A percentile compares a stretch with the other conserved stretches of the same genome.
phyloP scores from a whole-genome alignment of 1,284 basidiomycete genomes.

The Pseudozyma flocculosa region DNA sequence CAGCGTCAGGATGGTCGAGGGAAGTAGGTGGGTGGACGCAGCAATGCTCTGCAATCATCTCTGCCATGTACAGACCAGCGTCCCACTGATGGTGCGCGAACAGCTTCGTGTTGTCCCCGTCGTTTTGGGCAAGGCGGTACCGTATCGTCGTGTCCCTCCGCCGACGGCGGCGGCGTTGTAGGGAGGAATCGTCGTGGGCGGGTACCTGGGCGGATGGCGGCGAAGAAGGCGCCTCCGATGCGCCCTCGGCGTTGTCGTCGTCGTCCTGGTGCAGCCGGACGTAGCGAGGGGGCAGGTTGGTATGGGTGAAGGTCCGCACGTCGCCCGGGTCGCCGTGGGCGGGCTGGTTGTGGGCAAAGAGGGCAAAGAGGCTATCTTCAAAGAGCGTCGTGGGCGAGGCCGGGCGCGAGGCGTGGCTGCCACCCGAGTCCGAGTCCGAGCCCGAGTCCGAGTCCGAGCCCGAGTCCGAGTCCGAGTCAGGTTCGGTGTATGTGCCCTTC shows the following conservation, averaged over 20 bases:
- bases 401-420: constrained; percentile 1
- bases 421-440: no score
- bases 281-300: constrained; percentile 26
- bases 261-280: background rate
- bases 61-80: constrained; percentile 45
- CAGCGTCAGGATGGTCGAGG: no score
- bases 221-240: no score
- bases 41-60: constrained; percentile 30
- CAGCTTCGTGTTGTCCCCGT: constrained; percentile 40
- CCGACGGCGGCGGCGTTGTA: background rate
- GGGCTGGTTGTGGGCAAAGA: constrained; percentile 49
- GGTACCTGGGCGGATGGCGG: no score
- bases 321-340: constrained; percentile 49
- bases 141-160: constrained; percentile 7
- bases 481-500: no score
- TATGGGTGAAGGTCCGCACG: constrained; percentile 22
- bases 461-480: no score
- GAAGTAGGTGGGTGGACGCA: no score
- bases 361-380: constrained; percentile 45
- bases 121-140: constrained; percentile 38
- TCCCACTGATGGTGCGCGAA: constrained; percentile 57
- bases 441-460: no score
- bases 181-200: no score
- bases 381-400: constrained; percentile 35
- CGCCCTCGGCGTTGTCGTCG: no score